Evolutionary conservation across 2,329 filamentous ascomycete species (phyloP).

Genomic region (Myriangium duriaei): DNA sequence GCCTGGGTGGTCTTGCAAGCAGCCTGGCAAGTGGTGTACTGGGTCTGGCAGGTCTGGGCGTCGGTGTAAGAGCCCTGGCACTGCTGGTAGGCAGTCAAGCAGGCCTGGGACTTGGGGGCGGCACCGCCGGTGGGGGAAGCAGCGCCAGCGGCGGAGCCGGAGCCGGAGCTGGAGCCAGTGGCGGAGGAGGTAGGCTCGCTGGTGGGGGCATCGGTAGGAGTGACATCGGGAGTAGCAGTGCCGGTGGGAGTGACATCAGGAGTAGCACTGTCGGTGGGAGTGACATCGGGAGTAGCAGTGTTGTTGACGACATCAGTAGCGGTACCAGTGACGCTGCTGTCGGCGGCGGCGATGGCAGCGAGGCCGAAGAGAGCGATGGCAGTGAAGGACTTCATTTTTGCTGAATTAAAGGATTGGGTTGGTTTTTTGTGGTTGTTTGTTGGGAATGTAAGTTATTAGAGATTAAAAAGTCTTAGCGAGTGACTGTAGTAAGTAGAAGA

Average conservation of each 20-base stretch:
- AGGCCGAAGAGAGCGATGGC: conserved; percentile 10
- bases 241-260: too few species aligned
- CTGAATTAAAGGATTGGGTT: neutral
- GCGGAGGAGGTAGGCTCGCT: too few species aligned
- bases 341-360: conserved; percentile 1
- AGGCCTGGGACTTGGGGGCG: conserved; percentile 1
- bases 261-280: too few species aligned
- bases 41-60: conserved; percentile 1
- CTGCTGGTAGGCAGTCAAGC: conserved; percentile 5
- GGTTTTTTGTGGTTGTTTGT: neutral
- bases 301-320: neutral
- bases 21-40: conserved; percentile 3
- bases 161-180: neutral
- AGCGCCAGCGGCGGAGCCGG: conserved; percentile 1
- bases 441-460: conserved; percentile 4
- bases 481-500: conserved; percentile 10
- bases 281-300: too few species aligned
- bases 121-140: conserved; percentile 9
- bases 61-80: conserved; percentile 5
- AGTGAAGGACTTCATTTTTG: conserved; percentile 9
- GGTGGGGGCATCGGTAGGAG: too few species aligned
- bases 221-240: too few species aligned
- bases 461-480: conserved; percentile 9
- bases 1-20: conserved; percentile 5
- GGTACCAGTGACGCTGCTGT: conserved; percentile 9